Evolutionary conservation across 352 stramenopile genomes (phyloP).

Genomic region (Globisporangium orthogonon): DNA sequence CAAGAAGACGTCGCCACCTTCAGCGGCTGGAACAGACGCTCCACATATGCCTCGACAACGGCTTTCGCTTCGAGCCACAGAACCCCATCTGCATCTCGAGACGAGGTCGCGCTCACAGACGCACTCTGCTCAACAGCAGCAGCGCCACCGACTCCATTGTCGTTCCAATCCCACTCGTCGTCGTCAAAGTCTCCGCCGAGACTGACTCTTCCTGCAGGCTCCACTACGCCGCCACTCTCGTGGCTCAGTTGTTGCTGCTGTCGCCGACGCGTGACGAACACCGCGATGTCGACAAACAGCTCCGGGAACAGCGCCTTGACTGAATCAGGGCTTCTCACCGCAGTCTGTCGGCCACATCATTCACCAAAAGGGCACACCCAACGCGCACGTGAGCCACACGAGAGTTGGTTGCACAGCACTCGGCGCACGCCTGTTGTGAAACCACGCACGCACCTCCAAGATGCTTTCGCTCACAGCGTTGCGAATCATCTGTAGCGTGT

Average conservation of each 20-base stretch:
- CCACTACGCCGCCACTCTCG: background rate
- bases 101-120: background rate
- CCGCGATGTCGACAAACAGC: slow-evolving; percentile 22
- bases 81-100: slow-evolving; percentile 16
- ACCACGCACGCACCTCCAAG: slow-evolving; percentile 29
- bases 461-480: slow-evolving; percentile 40
- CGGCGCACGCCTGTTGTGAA: too few species aligned
- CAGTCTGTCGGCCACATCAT: slow-evolving; percentile 12
- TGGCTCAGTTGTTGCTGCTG: background rate
- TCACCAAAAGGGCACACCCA: too few species aligned
- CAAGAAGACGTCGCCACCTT: slow-evolving; percentile 27
- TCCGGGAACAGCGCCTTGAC: slow-evolving; percentile 26
- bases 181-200: slow-evolving; percentile 15
- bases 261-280: slow-evolving; percentile 15
- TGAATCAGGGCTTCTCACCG: slow-evolving; percentile 15
- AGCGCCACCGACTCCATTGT: slow-evolving; percentile 9
- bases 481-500: slow-evolving; percentile 59
- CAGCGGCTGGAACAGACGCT: slow-evolving; percentile 31
- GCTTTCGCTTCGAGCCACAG: slow-evolving; percentile 23
- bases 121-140: background rate
- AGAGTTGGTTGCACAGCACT: too few species aligned
- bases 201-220: background rate
- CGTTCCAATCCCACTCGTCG: slow-evolving; percentile 68
- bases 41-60: slow-evolving; percentile 36
- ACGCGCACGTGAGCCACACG: too few species aligned